A percentile compares a stretch with the other conserved stretches of the same genome.
These are phyloP conservation scores for Trichoderma oligosporum DNA, from an alignment of 2,329 filamentous ascomycete genomes.

Conservation along the genomic window DNA sequence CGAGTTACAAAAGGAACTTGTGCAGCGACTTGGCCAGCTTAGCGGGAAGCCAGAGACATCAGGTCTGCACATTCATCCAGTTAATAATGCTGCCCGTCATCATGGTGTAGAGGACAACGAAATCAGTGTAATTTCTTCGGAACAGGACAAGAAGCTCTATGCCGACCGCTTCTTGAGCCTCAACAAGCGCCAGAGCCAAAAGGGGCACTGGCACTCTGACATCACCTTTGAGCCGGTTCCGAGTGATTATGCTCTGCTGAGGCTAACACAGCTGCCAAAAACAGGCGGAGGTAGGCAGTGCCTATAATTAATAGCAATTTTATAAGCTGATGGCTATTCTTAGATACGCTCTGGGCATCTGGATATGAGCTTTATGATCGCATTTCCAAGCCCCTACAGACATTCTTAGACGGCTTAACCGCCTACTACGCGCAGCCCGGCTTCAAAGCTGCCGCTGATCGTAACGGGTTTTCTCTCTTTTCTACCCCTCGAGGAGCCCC, in stretches of 20 bases:
- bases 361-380: slow-evolving; percentile 58
- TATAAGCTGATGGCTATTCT: slow-evolving; percentile 20
- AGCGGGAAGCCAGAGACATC: slow-evolving; percentile 43
- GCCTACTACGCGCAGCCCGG: slow-evolving; percentile 46
- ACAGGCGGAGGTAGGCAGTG: slow-evolving; percentile 47
- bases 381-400: slow-evolving; percentile 45
- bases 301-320: accelerated
- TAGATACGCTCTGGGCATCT: slow-evolving; percentile 52
- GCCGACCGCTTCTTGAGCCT: slow-evolving; percentile 45
- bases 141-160: slow-evolving; percentile 39
- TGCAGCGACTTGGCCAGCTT: slow-evolving; percentile 33
- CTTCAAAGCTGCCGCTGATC: slow-evolving; percentile 48
- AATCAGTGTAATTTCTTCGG: slow-evolving; percentile 49
- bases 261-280: slow-evolving; percentile 52
- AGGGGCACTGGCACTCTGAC: slow-evolving; percentile 46
- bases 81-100: slow-evolving; percentile 50
- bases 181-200: slow-evolving; percentile 10
- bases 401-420: slow-evolving; percentile 47
- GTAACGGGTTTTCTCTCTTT: slow-evolving; percentile 45
- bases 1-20: slow-evolving; percentile 37
- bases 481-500: slow-evolving; percentile 49
- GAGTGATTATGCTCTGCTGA: slow-evolving; percentile 58
- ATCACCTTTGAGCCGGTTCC: slow-evolving; percentile 45
- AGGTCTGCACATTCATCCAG: slow-evolving; percentile 51
- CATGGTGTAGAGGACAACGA: slow-evolving; percentile 33